Evolutionary conservation across 2,329 filamentous ascomycete species (phyloP).

Genomic region (Neonectria neomacrospora): DNA sequence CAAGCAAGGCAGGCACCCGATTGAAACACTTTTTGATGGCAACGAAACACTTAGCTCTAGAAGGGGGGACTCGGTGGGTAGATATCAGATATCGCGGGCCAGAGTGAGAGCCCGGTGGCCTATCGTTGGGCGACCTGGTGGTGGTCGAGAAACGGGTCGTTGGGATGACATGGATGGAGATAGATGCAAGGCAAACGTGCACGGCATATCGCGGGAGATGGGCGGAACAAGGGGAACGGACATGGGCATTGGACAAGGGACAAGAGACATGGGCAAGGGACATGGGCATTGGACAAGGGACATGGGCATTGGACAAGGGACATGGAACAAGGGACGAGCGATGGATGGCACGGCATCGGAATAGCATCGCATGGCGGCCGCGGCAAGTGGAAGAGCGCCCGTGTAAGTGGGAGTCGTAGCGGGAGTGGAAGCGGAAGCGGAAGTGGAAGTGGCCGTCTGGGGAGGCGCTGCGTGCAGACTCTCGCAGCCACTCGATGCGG

Average conservation of each 20-base stretch:
- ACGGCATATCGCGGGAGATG: conserved; percentile 21
- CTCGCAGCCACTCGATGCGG: conserved; percentile 16
- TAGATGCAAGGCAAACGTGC: background rate
- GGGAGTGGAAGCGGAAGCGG: background rate
- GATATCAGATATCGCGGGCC: conserved; percentile 37
- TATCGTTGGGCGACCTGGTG: conserved; percentile 37
- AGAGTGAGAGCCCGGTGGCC: conserved; percentile 24
- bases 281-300: no score
- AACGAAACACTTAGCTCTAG: conserved; percentile 38
- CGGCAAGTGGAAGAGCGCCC: background rate
- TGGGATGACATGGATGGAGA: conserved; percentile 3
- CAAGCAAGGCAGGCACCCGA: conserved; percentile 35
- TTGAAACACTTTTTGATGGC: conserved; percentile 34
- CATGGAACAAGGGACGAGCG: background rate
- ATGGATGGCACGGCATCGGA: conserved; percentile 13
- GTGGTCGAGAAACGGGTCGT: conserved; percentile 42
- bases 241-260: conserved; percentile 15
- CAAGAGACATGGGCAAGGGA: background rate
- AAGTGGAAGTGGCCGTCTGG: background rate
- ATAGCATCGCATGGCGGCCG: conserved; percentile 9
- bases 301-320: background rate
- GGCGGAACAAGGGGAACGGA: conserved; percentile 18
- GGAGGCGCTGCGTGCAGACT: conserved; percentile 19
- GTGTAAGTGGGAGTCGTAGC: background rate
- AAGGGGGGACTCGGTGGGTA: conserved; percentile 28